phyloP scores from a whole-genome alignment of 441 rosid species.

The Syzygium malaccense region DNA sequence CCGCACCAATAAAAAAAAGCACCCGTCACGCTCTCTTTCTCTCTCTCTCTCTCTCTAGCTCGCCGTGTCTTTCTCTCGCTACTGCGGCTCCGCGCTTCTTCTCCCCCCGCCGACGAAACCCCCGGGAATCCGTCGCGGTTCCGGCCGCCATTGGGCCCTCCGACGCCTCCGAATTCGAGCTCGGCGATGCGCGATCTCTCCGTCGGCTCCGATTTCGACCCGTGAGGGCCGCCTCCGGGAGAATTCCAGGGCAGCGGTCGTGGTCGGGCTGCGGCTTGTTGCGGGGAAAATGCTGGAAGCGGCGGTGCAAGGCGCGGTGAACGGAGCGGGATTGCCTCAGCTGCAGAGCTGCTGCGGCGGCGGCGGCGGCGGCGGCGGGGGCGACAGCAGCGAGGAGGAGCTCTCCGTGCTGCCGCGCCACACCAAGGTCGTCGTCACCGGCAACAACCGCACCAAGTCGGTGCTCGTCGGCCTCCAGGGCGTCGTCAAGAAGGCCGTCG shows the following conservation, averaged over 20 bases:
- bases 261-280: neutral
- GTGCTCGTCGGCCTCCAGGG: slow-evolving; percentile 2
- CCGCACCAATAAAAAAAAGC: neutral
- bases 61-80: neutral
- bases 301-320: neutral
- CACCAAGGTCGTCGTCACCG: slow-evolving; percentile 5
- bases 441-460: slow-evolving; percentile 4
- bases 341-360: neutral
- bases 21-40: neutral
- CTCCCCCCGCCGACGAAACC: neutral
- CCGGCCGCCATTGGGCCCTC: neutral
- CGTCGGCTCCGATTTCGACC: neutral
- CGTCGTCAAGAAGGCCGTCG: neutral
- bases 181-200: neutral
- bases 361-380: neutral
- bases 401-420: slow-evolving; percentile 3
- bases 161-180: neutral
- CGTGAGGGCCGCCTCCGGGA: neutral
- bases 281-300: neutral
- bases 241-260: neutral
- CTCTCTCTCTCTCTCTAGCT: neutral
- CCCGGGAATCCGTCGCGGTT: neutral
- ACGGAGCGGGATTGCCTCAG: neutral
- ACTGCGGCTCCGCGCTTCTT: neutral
- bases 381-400: slow-evolving; percentile 7